Conservation (phyloP, 768 basidiomycete species). For the Lepiota venenata region DNA sequence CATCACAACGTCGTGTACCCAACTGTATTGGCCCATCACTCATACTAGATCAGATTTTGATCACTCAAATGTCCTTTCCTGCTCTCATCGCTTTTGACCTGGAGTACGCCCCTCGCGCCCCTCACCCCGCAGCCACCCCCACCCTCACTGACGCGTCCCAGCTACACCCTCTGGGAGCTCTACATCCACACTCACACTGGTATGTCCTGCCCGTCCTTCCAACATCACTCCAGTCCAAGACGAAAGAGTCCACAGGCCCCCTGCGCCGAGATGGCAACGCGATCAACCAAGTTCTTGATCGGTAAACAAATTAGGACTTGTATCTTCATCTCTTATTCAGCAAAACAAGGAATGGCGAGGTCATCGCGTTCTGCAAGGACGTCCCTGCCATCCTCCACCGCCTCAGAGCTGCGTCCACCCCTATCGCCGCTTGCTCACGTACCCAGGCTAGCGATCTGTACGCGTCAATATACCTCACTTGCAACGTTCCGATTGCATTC, state of each 20-base stretch:
- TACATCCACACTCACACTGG: conserved; percentile 83
- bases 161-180: conserved; percentile 84
- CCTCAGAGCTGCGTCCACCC: conserved; percentile 37
- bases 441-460: conserved; percentile 80
- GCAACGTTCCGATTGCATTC: no score
- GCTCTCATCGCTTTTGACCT: conserved; percentile 78
- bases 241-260: conserved; percentile 23
- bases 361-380: conserved; percentile 71
- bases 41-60: not conserved
- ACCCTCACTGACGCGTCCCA: conserved; percentile 21
- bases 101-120: conserved; percentile 47
- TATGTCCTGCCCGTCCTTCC: conserved; percentile 15
- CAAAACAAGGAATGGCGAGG: conserved; percentile 44
- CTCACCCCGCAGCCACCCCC: conserved; percentile 1
- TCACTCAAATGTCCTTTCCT: conserved; percentile 30
- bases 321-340: not conserved
- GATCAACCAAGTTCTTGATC: conserved; percentile 50
- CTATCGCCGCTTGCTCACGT: conserved; percentile 72
- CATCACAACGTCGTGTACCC: no score
- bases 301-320: conserved; percentile 21
- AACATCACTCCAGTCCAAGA: not conserved
- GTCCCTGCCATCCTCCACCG: conserved; percentile 71
- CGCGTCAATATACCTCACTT: conserved; percentile 25
- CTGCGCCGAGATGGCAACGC: conserved; percentile 44
- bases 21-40: no score